Evolutionary conservation across 2,329 filamentous ascomycete genomes (phyloP).

Genomic region (Colletotrichum kahawae): DNA sequence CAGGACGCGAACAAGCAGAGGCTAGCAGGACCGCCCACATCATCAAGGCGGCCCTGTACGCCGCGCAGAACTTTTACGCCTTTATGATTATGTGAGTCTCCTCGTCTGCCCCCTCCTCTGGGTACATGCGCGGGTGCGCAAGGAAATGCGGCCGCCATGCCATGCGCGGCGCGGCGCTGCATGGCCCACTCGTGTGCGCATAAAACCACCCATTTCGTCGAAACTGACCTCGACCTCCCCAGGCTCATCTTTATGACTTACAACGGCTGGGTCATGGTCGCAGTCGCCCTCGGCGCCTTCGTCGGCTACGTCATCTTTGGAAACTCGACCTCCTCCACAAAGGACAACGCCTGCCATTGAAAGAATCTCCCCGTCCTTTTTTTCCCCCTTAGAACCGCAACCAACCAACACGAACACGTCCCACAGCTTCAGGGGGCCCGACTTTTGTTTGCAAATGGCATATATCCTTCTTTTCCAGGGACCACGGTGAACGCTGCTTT

Average conservation of each 20-base stretch:
- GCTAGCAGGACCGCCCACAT: slow-evolving; percentile 74
- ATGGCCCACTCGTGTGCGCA: background rate
- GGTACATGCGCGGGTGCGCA: background rate
- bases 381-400: background rate
- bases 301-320: slow-evolving; percentile 87
- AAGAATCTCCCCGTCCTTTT: background rate
- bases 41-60: slow-evolving; percentile 84
- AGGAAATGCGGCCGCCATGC: background rate
- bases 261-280: slow-evolving; percentile 96
- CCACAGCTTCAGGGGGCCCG: background rate
- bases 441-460: background rate
- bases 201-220: background rate
- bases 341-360: slow-evolving; percentile 92
- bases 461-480: background rate
- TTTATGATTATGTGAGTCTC: slow-evolving; percentile 97
- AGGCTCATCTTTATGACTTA: slow-evolving; percentile 99
- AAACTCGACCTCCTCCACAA: slow-evolving; percentile 70
- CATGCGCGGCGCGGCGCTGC: background rate
- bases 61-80: slow-evolving; percentile 94
- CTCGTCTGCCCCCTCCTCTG: background rate
- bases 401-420: background rate
- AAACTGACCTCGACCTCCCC: background rate
- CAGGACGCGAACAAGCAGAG: slow-evolving; percentile 73
- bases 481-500: background rate
- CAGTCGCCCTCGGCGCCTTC: slow-evolving; percentile 87